These are phyloP conservation scores for Salix purpurea DNA, from an alignment of 345 rosid species.

Conservation along the genomic window DNA sequence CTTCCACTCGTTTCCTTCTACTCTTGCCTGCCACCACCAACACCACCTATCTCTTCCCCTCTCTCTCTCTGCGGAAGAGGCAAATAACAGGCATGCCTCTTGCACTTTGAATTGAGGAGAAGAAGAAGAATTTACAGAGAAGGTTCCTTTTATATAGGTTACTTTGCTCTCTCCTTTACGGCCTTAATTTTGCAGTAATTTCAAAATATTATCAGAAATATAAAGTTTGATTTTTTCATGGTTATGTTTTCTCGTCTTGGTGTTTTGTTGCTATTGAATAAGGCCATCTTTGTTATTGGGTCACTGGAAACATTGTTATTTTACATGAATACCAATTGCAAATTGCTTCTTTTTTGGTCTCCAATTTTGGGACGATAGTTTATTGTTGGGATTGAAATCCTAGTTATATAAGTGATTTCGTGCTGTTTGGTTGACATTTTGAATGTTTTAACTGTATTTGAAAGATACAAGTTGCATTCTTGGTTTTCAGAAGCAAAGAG, in stretches of 20 bases:
- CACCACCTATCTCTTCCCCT: not conserved
- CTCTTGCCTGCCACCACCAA: not conserved
- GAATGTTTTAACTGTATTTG: not conserved
- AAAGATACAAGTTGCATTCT: not conserved
- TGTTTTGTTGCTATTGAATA: not conserved
- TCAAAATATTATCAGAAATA: not conserved
- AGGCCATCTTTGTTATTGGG: not conserved
- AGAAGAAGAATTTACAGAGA: not conserved
- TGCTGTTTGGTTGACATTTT: not conserved
- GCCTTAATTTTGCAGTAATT: not conserved
- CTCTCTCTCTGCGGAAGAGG: not conserved
- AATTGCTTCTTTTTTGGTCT: not conserved
- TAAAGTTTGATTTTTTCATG: not conserved
- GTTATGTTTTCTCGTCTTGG: not conserved
- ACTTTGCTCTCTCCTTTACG: not conserved
- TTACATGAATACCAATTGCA: not conserved
- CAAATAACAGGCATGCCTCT: not conserved
- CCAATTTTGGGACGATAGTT: too few species aligned
- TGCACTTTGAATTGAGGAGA: not conserved
- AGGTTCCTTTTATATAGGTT: not conserved
- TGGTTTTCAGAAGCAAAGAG: not conserved
- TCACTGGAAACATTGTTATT: not conserved
- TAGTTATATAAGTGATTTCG: not conserved
- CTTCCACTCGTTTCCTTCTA: not conserved
- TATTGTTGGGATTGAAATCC: not conserved